phyloP scores from a whole-genome alignment of 2,329 filamentous ascomycete genomes.

The Epichloe sibirici region DNA sequence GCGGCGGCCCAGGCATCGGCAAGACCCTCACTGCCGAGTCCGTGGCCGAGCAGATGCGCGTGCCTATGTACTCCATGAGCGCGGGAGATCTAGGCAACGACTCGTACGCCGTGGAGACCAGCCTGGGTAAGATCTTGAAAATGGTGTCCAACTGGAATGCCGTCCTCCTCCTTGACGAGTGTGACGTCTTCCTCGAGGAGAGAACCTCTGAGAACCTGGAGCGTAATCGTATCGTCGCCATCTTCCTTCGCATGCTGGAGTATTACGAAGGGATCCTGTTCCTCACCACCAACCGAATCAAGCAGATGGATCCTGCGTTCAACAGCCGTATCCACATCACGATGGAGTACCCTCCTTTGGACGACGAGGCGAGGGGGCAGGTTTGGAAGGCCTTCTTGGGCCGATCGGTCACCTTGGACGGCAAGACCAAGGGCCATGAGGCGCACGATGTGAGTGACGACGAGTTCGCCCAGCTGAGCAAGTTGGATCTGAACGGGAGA shows the following conservation, averaged over 20 bases:
- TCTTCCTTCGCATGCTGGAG: conserved; percentile 32
- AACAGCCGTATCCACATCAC: conserved; percentile 35
- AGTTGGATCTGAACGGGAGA: conserved; percentile 32
- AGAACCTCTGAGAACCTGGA: conserved; percentile 21
- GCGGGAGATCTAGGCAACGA: conserved; percentile 62
- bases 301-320: conserved; percentile 34
- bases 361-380: conserved; percentile 19
- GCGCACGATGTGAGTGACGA: conserved; percentile 19
- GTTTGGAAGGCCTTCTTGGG: conserved; percentile 30
- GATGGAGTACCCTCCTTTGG: conserved; percentile 33
- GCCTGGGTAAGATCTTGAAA: conserved; percentile 42
- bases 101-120: conserved; percentile 49
- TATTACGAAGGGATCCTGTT: conserved; percentile 38
- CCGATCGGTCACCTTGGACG: conserved; percentile 12
- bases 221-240: conserved; percentile 22
- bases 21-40: conserved; percentile 38
- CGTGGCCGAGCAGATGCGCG: conserved; percentile 35
- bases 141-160: conserved; percentile 47
- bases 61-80: conserved; percentile 37
- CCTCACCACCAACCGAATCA: conserved; percentile 34
- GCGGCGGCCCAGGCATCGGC: conserved; percentile 35
- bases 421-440: conserved; percentile 11
- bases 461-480: conserved; percentile 23
- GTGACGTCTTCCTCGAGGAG: conserved; percentile 33
- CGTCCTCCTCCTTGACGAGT: conserved; percentile 23